Base-by-base conservation (phyloP, 345 rosid genomes). In the Triadica sebifera region DNA sequence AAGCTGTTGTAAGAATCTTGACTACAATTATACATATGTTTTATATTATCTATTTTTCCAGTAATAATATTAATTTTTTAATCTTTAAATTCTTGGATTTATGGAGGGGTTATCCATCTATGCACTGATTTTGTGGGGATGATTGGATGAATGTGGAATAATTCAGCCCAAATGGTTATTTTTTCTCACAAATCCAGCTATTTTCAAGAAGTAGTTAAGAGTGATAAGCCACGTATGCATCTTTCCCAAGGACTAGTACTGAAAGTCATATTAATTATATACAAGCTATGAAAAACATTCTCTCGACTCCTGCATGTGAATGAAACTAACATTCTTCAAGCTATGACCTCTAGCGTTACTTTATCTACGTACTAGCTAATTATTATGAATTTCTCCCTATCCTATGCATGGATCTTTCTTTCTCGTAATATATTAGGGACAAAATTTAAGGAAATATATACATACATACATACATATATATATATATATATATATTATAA, bases 61-160 rank as follows among this genome's bases (percentile, higher is more conserved):
- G 22, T 25, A 29, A 71, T 5, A 7, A n/a, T 2, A 19, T 16
- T 17, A 37, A 12, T 1, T 16, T 20, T 71, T 9, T 24, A 45
- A 43, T 56, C 65, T 52, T 52, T 52, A 4, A 52, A 52, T 52
- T 52, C n/a, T 49, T 39, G 47, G 10, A 7, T 43, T 43, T 19
- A 49, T 41, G 17, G 24, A 22, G 57, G 43, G 12, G 17, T n/a
- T 10, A 52, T 62, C 38, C 57, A 37, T 56, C 68, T 39, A 1
- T 82, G 74, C 85, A 82, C 84, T 71, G 69, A 81, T 78, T 81
- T 78, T 53, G 77, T 57, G 75, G 74, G 72, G 56, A 51, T 15
- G 6, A 51, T 51, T 17, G 7, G 19, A 51, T 15, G 41, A 8
- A 38, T 16, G 56, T 58, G 73, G 49, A 67, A 75, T 41, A 65